Conservation (phyloP, 352 stramenopile genomes). For the Pythium phragmitis region DNA sequence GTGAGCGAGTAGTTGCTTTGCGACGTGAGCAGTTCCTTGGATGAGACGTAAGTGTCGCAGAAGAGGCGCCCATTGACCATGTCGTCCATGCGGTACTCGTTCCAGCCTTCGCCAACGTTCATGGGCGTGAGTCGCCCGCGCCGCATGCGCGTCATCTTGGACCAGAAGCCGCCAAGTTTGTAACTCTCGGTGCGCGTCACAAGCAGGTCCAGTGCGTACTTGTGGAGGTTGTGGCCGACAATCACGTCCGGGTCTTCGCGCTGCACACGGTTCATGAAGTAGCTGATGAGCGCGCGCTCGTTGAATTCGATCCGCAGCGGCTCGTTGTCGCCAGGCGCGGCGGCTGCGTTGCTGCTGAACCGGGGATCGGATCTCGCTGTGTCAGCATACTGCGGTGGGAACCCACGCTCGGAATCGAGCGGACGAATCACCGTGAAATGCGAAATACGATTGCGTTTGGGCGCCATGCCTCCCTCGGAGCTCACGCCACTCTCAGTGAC, state of each 20-base stretch:
- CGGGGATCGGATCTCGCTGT: conserved; percentile 57
- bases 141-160: conserved; percentile 78
- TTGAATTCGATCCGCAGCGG: conserved; percentile 73
- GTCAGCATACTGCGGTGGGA: conserved; percentile 57
- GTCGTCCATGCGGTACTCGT: conserved; percentile 86
- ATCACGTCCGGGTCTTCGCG: conserved; percentile 98
- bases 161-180: conserved; percentile 85
- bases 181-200: conserved; percentile 93
- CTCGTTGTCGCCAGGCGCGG: conserved; percentile 33
- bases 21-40: conserved; percentile 96
- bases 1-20: conserved; percentile 98
- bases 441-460: conserved; percentile 43
- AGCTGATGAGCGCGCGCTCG: conserved; percentile 84
- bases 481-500: conserved; percentile 79
- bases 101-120: conserved; percentile 85
- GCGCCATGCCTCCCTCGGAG: conserved; percentile 43
- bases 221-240: conserved; percentile 98
- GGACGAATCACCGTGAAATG: conserved; percentile 85
- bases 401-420: conserved; percentile 57
- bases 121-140: conserved; percentile 72
- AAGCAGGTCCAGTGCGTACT: conserved; percentile 98
- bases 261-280: conserved; percentile 91
- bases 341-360: conserved; percentile 56
- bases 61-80: conserved; percentile 94
- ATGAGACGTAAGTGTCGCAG: conserved; percentile 97